Percentiles rank a stretch among this genome's conserved stretches.
Evolutionary conservation across 495 filamentous ascomycete species (phyloP).

Genomic region (Penicillium herquei): DNA sequence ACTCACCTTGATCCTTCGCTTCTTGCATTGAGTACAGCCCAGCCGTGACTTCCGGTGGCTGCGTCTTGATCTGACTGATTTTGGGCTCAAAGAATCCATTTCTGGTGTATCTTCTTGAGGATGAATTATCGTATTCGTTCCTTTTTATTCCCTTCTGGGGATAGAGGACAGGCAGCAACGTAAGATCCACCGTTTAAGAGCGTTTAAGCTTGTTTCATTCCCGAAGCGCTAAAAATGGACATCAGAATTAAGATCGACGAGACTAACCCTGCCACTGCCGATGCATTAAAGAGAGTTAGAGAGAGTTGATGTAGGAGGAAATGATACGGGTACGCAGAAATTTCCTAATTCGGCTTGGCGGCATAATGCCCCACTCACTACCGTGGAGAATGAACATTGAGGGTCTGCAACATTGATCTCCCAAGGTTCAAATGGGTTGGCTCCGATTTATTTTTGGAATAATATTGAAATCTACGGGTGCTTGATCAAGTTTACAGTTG

Average conservation of each 20-base stretch:
- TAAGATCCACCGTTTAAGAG: not conserved
- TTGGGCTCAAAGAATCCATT: slow-evolving; percentile 9
- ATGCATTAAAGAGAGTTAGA: too few relatives aligned
- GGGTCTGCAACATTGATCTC: too few relatives aligned
- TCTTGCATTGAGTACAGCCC: slow-evolving; percentile 36
- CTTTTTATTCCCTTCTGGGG: not conserved
- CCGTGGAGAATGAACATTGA: too few relatives aligned
- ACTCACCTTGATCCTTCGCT: slow-evolving; percentile 36
- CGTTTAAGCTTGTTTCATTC: not conserved
- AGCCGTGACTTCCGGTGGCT: slow-evolving; percentile 34
- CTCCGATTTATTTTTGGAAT: too few relatives aligned
- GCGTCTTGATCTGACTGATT: slow-evolving; percentile 18
- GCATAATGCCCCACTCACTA: not conserved
- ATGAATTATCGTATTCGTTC: slow-evolving; percentile 16
- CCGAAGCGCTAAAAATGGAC: not conserved
- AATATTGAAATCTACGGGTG: too few relatives aligned
- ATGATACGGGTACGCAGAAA: slow-evolving; percentile 17
- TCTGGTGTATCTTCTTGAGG: not conserved
- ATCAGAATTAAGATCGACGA: not conserved
- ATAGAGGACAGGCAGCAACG: not conserved
- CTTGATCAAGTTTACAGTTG: not conserved
- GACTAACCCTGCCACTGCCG: too few relatives aligned
- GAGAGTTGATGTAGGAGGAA: too few relatives aligned
- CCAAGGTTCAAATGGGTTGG: too few relatives aligned
- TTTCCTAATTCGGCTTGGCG: slow-evolving; percentile 3